Evolutionary conservation across 768 basidiomycete genomes (phyloP), one percentile per base, ranked within the genome.

Genomic region (Pisolithus albus): DNA sequence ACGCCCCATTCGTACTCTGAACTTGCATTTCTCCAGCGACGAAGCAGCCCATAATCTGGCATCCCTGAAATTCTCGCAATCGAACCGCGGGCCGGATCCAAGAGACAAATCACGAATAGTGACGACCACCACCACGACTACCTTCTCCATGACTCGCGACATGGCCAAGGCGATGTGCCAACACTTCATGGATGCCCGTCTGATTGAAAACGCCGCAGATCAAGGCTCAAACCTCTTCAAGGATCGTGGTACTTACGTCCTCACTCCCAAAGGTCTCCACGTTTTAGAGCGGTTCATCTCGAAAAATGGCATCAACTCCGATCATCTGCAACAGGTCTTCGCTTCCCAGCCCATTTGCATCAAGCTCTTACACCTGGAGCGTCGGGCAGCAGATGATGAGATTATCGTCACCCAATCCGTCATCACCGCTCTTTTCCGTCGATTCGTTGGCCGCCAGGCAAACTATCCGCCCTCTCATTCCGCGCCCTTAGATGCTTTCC

Each of bases 121-220:
- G 66, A 99, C 96, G 63, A 99, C 96, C 0, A 99, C 96, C 0
- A 99, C 96, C 6, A 98, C 96, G 5, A 99, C 96, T 40, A 99
- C 96, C 32, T 99, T 99, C 75, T 92, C 92, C 55, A 98, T 99
- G 96, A 92, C 92, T 59, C 87, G 96, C 60, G 96, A 99, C 42
- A 98, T 99, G 90, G 96, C 96, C 56, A 98, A 97, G 74, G 92
- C 92, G 32, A 98, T 99, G 86, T 90, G 92, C 73, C 96, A 99
- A 71, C 93, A 98, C 67, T 98, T 98, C 66, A 96, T 99, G 92
- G 96, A 98, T 59, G 93, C 96, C 52, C 90, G 93, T 57, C 78
- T 98, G 56, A 93, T 98, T 58, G 94, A 97, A 72, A 97, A 97
- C 66, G 95, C 92, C 15, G 82, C 90, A 16, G 96, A 99, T 71